Evolutionary conservation across 441 rosid species (phyloP).

Genomic region (Omphalea diandra): DNA sequence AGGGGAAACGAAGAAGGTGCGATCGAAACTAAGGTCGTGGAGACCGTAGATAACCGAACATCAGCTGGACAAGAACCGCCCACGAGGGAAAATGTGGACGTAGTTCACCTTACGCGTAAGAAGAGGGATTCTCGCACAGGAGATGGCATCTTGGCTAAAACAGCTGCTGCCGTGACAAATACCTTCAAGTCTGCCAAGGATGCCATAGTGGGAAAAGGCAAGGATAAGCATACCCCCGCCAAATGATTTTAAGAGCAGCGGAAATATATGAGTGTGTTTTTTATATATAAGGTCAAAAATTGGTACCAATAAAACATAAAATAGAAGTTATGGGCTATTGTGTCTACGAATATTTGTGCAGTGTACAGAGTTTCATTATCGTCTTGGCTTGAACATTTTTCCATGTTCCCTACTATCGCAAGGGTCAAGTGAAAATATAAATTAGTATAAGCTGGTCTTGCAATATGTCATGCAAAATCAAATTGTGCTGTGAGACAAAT

Average conservation of each 20-base stretch:
- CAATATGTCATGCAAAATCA: no score
- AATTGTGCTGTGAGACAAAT: no score
- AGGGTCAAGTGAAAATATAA: no score
- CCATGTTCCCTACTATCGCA: no score
- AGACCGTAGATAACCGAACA: constrained; percentile 33
- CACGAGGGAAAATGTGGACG: constrained; percentile 31
- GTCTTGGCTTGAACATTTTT: no score
- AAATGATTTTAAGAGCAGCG: background rate
- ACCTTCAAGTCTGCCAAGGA: constrained; percentile 35
- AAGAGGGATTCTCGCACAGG: constrained; percentile 8
- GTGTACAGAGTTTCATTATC: no score
- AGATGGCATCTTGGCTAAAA: constrained; percentile 22
- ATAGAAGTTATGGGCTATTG: no score
- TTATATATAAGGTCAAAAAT: background rate
- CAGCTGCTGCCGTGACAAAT: constrained; percentile 31
- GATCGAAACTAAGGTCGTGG: constrained; percentile 35
- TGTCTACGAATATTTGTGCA: no score
- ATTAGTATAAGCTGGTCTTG: no score
- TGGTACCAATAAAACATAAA: background rate
- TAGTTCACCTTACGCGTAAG: constrained; percentile 37
- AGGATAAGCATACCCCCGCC: constrained; percentile 17
- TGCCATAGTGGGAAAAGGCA: constrained; percentile 25
- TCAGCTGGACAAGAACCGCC: constrained; percentile 33
- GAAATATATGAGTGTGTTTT: background rate
- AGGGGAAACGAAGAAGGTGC: constrained; percentile 29